phyloP scores from a whole-genome alignment of 345 rosid genomes.

The Pistacia integerrima region DNA sequence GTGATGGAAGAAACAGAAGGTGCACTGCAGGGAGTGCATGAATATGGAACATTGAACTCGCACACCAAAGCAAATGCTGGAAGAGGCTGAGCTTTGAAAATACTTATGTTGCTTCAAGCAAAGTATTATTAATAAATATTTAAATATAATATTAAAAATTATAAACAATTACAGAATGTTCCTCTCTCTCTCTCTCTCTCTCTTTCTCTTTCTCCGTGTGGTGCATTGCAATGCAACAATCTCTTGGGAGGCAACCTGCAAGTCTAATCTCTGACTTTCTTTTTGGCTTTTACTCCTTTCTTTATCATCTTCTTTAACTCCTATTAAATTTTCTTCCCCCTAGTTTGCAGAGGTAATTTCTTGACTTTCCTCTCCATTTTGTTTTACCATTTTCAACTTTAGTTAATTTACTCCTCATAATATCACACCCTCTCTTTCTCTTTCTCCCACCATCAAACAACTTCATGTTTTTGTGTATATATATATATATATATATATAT shows the following conservation, averaged over 20 bases:
- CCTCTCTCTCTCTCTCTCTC: conserved; percentile 9
- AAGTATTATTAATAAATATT: neutral
- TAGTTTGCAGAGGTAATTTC: conserved; percentile 15
- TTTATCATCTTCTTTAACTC: neutral
- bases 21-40: neutral
- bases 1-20: neutral
- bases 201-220: conserved; percentile 22
- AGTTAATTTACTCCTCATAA: neutral
- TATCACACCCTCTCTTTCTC: neutral
- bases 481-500: neutral
- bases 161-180: conserved; percentile 15
- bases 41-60: conserved; percentile 24
- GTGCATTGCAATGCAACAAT: neutral
- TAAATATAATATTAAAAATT: neutral
- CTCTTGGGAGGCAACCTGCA: conserved; percentile 29
- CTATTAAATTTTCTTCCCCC: neutral
- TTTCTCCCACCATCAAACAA: neutral
- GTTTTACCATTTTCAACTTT: neutral
- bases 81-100: neutral
- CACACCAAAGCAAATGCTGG: conserved; percentile 30
- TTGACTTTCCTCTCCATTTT: conserved; percentile 6
- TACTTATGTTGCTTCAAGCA: conserved; percentile 12
- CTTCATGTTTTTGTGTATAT: neutral
- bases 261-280: conserved; percentile 30
- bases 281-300: conserved; percentile 15